Percentiles rank a stretch among this genome's conserved stretches.
These are phyloP conservation scores for Thymus quinquecostatus DNA, from an alignment of 257 asterid genomes.

Conservation along the genomic window DNA sequence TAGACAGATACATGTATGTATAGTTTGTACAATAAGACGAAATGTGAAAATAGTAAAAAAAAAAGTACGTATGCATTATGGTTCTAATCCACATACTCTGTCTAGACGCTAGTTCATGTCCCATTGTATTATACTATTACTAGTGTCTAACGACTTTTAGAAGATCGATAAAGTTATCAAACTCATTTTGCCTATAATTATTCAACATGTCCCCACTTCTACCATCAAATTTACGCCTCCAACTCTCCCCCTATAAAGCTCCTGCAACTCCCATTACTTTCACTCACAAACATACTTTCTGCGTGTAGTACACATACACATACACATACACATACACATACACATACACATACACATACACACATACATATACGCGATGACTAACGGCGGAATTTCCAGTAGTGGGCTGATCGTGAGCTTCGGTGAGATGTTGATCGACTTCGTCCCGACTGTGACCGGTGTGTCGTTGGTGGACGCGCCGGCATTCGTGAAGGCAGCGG, in stretches of 20 bases:
- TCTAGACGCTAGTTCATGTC: too few relatives aligned
- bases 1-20: too few relatives aligned
- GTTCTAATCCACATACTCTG: too few relatives aligned
- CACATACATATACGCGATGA: neutral
- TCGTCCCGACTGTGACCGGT: conserved; percentile 80
- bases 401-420: conserved; percentile 25
- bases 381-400: neutral
- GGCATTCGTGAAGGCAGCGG: conserved; percentile 72
- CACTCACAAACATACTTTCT: neutral
- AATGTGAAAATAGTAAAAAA: too few relatives aligned
- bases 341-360: neutral
- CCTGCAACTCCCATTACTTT: neutral
- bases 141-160: too few relatives aligned
- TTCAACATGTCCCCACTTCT: too few relatives aligned
- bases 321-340: neutral
- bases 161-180: too few relatives aligned
- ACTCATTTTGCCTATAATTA: too few relatives aligned
- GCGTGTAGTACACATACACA: neutral
- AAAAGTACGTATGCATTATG: too few relatives aligned
- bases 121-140: too few relatives aligned
- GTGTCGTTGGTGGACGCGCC: conserved; percentile 79
- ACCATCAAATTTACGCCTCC: neutral
- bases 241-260: neutral
- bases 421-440: conserved; percentile 86
- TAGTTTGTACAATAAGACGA: too few relatives aligned